These are phyloP conservation scores for Starmerella vaccinii DNA, from an alignment of 805 yeast genomes.

Conservation along the genomic window DNA sequence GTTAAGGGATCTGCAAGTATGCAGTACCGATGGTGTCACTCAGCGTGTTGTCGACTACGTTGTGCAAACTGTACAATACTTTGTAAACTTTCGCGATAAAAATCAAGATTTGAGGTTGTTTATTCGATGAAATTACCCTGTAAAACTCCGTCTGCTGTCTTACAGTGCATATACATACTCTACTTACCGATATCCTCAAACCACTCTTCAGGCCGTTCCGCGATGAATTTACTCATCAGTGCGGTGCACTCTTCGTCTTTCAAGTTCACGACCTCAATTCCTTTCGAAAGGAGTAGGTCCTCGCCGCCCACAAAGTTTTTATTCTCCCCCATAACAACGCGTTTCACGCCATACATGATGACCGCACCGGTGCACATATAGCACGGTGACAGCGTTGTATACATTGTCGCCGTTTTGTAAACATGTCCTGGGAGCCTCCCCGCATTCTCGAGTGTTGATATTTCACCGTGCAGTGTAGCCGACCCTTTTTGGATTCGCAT, in stretches of 20 bases:
- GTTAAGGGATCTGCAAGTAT: neutral
- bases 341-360: conserved; percentile 71
- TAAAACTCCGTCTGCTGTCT: neutral
- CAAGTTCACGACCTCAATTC: conserved; percentile 40
- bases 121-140: neutral
- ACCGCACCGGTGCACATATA: conserved; percentile 94
- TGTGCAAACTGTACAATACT: too few species aligned
- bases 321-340: conserved; percentile 87
- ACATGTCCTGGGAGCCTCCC: conserved; percentile 74
- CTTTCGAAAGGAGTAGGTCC: conserved; percentile 52
- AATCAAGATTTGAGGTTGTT: too few species aligned
- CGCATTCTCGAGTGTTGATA: conserved; percentile 76
- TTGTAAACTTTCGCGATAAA: too few species aligned
- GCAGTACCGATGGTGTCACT: neutral
- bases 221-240: conserved; percentile 68
- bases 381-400: conserved; percentile 88
- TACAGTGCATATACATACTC: neutral
- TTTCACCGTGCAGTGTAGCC: conserved; percentile 86
- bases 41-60: too few species aligned
- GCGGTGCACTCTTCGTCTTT: conserved; percentile 35
- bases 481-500: conserved; percentile 76
- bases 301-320: conserved; percentile 76
- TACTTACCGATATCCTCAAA: conserved; percentile 33
- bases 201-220: conserved; percentile 37
- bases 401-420: conserved; percentile 79